Base-by-base conservation (phyloP, 306 rosid genomes). In the Delonix regia region DNA sequence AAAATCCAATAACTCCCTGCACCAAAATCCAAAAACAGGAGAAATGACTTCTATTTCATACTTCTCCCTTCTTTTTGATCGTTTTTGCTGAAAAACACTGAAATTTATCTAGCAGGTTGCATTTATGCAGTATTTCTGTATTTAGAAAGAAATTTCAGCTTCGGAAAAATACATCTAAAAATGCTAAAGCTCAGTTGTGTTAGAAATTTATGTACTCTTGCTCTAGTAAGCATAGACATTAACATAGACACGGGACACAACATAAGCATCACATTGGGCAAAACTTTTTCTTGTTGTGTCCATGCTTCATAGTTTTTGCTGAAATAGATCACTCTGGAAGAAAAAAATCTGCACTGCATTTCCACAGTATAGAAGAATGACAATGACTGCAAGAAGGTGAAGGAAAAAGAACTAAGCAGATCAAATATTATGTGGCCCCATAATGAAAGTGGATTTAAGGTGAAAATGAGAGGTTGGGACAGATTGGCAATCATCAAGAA, bases 1-100 rank as follows among this genome's bases (percentile, higher is more conserved):
- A 94, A 81, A 92, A 89, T 82, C 88, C 99, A 52, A 60, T 38
- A 51, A 86, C 59, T 73, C 91, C 97, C 99, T 94, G 90, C 87
- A 87, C 64, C 81, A 83, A 39, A 71, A 62, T 64, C 22, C 71
- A 28, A 18, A 56, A 47, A 64, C 24, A 56, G 71, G 41, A 75
- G 53, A 47, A 80, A 59, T 41, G n/a, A 30, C 36, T 38, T 13
- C 9, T 2, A 36, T 47, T 49, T 41, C 4, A 30, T 22, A 8
- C 44, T 30, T 52, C 75, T 59, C 15, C 38, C 39, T 69, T 48
- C 5, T 59, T 69, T 27, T 52, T 27, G 14, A 22, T 66, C 16
- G 16, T 49, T 33, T 24, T 62, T 44, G 60, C 76, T 28, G 30
- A 27, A 71, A 71, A 64, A 19, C 55, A 16, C 21, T 7, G 19